Evolutionary conservation across 129 eudicot genomes (phyloP).

Genomic region (Flaveria bidentis): DNA sequence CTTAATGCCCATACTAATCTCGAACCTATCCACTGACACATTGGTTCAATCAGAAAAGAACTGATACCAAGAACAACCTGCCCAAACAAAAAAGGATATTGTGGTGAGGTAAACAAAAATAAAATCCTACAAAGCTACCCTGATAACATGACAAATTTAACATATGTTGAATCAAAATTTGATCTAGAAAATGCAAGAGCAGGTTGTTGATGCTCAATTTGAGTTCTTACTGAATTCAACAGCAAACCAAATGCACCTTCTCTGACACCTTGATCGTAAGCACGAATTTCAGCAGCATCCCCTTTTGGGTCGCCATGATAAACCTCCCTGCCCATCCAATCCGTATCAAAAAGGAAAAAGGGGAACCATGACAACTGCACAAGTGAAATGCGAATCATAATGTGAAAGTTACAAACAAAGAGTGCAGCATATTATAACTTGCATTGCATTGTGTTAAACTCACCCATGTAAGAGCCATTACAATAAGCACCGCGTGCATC

Average conservation of each 20-base stretch:
- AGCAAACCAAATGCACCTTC: constrained; percentile 99
- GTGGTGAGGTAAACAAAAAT: not conserved
- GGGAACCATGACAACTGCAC: constrained; percentile 96
- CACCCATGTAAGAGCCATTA: constrained; percentile 96
- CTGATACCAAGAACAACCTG: constrained; percentile 88
- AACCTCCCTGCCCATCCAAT: constrained; percentile 99
- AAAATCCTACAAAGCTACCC: too few species aligned
- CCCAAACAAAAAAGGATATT: constrained; percentile 1
- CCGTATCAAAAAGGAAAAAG: constrained; percentile 95
- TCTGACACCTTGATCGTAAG: constrained; percentile 93
- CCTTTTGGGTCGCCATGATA: constrained; percentile 90
- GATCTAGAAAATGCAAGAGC: not conserved
- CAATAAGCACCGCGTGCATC: constrained; percentile 86
- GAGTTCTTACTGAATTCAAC: constrained; percentile 94
- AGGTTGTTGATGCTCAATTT: constrained; percentile 26
- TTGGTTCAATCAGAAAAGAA: constrained; percentile 82
- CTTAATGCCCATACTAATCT: constrained; percentile 85
- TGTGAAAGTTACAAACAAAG: not conserved
- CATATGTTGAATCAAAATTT: not conserved
- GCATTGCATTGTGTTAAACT: not conserved
- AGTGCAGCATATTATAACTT: too few species aligned
- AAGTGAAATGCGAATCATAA: not conserved
- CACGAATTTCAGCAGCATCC: constrained; percentile 45
- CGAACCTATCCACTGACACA: constrained; percentile 82
- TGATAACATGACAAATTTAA: not conserved